Evolutionary conservation across 108 stramenopile genomes (phyloP).

Genomic region (Fragilaria radians): DNA sequence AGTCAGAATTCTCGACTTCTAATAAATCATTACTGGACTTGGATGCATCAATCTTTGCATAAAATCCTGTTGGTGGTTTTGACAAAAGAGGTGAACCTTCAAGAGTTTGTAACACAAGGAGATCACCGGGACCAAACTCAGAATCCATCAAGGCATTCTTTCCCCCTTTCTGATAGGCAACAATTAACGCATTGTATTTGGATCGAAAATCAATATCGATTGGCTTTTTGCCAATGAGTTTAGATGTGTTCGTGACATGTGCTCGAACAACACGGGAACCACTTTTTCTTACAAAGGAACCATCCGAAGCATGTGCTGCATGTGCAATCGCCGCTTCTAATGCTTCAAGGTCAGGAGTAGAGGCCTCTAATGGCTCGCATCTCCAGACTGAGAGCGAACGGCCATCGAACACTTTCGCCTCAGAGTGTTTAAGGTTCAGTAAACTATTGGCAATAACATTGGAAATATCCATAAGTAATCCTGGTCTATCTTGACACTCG

Average conservation of each 20-base stretch:
- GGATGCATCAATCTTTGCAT: conserved; percentile 10
- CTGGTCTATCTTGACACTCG: conserved; percentile 45
- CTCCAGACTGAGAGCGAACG: conserved; percentile 79
- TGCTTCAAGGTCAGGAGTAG: conserved; percentile 50
- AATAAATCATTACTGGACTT: neutral
- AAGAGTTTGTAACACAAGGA: conserved; percentile 58
- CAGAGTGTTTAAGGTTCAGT: conserved; percentile 63
- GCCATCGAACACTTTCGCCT: conserved; percentile 55
- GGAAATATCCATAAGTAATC: conserved; percentile 68
- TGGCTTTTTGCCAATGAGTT: conserved; percentile 45
- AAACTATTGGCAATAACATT: conserved; percentile 42
- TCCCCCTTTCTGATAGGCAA: conserved; percentile 58
- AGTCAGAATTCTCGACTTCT: neutral
- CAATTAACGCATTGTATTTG: conserved; percentile 61
- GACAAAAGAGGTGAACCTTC: conserved; percentile 66
- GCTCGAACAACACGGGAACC: conserved; percentile 71
- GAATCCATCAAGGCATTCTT: conserved; percentile 20
- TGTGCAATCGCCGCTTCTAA: conserved; percentile 49
- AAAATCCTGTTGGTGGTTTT: conserved; percentile 53
- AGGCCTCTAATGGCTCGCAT: conserved; percentile 48
- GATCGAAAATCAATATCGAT: conserved; percentile 50
- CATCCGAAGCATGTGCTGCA: conserved; percentile 38
- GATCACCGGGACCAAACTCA: conserved; percentile 51
- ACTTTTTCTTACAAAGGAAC: conserved; percentile 27
- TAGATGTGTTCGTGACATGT: conserved; percentile 38